Conservation (phyloP, 352 stramenopile species). For the Globisporangium iwayamae region DNA sequence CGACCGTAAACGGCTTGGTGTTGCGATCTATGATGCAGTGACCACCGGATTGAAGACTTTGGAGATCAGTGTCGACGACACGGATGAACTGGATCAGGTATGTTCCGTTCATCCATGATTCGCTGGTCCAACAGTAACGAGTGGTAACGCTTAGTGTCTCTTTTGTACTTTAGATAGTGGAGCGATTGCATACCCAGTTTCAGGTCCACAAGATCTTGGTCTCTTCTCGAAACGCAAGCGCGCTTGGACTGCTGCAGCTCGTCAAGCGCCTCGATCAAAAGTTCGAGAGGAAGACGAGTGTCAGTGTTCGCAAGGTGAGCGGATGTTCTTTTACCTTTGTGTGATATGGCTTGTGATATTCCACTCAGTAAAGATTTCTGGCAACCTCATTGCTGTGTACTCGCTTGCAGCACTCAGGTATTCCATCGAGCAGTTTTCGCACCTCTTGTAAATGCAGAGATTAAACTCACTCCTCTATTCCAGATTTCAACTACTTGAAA, state of each 20-base stretch:
- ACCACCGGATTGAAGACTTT: constrained; percentile 65
- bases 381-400: background rate
- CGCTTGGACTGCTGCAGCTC: constrained; percentile 60
- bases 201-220: constrained; percentile 62
- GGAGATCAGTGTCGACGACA: constrained; percentile 38
- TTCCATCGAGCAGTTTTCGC: background rate
- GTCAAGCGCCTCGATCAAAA: constrained; percentile 58
- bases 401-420: constrained; percentile 12
- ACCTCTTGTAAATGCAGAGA: background rate
- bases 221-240: constrained; percentile 63
- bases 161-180: constrained; percentile 32
- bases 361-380: background rate
- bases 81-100: constrained; percentile 50
- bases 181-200: constrained; percentile 68
- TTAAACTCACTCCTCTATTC: background rate
- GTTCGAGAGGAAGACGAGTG: constrained; percentile 35
- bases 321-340: background rate
- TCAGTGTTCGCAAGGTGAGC: constrained; percentile 71
- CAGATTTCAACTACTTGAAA: constrained; percentile 80
- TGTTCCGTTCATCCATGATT: background rate
- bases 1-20: constrained; percentile 59
- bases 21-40: constrained; percentile 72
- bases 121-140: background rate
- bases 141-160: background rate
- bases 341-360: background rate